These are phyloP conservation scores for Asparagopsis taxiformis DNA, from an alignment of 31 red algal species.

Conservation along the genomic window DNA sequence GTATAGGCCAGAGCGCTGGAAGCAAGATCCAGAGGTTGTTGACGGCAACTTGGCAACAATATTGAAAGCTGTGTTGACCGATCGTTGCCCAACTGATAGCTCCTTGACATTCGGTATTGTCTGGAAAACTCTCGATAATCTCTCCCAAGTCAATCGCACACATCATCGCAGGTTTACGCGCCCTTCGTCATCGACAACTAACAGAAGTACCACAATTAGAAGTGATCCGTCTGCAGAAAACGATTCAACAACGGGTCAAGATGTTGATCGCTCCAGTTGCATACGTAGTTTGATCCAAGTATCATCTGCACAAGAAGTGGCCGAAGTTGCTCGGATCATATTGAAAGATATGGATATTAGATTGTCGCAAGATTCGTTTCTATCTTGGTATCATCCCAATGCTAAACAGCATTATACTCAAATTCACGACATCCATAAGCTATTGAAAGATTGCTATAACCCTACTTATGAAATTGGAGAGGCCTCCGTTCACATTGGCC, in stretches of 20 bases:
- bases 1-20: constrained; percentile 52
- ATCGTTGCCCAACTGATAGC: constrained; percentile 48
- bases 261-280: constrained; percentile 2
- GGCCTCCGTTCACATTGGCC: constrained; percentile 49
- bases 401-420: constrained; percentile 78
- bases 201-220: neutral
- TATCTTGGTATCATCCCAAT: constrained; percentile 65
- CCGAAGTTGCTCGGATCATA: constrained; percentile 70
- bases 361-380: constrained; percentile 36
- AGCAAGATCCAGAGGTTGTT: constrained; percentile 48
- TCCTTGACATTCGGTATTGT: constrained; percentile 66
- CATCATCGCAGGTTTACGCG: constrained; percentile 29
- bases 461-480: constrained; percentile 67
- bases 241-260: neutral
- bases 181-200: neutral
- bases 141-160: constrained; percentile 28
- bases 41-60: constrained; percentile 69
- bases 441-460: constrained; percentile 58
- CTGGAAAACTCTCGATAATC: constrained; percentile 36
- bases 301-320: constrained; percentile 44
- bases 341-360: constrained; percentile 74
- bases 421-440: constrained; percentile 55
- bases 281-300: constrained; percentile 24
- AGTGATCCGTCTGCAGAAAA: neutral
- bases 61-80: constrained; percentile 36